Percentiles rank a stretch among this genome's conserved stretches.
These are phyloP conservation scores for Aspergillus ruber DNA, from an alignment of 2,329 filamentous ascomycete genomes.

Conservation along the genomic window DNA sequence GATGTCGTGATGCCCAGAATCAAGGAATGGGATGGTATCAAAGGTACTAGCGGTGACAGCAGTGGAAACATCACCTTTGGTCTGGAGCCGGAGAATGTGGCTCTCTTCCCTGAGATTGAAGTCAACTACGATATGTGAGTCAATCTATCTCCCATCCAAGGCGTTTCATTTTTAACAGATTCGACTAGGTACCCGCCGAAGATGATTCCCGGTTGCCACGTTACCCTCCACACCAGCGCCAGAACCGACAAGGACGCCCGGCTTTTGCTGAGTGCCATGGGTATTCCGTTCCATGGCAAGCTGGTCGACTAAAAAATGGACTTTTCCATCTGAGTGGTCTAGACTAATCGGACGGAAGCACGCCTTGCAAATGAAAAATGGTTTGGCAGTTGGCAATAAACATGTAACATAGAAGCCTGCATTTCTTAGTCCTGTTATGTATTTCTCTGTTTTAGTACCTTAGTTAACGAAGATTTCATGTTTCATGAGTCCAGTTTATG, in stretches of 20 bases:
- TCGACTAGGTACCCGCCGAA: slow-evolving; percentile 52
- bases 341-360: too few relatives aligned
- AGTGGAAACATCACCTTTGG: slow-evolving; percentile 84
- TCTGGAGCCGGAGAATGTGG: slow-evolving; percentile 66
- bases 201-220: slow-evolving; percentile 79
- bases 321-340: not conserved
- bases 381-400: slow-evolving; percentile 2
- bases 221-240: slow-evolving; percentile 77
- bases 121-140: slow-evolving; percentile 86
- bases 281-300: slow-evolving; percentile 78
- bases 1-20: slow-evolving; percentile 89
- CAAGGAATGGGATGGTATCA: slow-evolving; percentile 89
- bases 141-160: not conserved
- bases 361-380: not conserved
- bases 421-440: slow-evolving; percentile 8
- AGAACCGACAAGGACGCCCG: slow-evolving; percentile 79
- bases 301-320: slow-evolving; percentile 43
- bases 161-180: slow-evolving; percentile 3
- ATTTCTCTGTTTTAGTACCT: slow-evolving; percentile 11
- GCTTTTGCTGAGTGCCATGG: slow-evolving; percentile 64
- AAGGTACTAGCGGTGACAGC: slow-evolving; percentile 71
- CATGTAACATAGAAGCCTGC: slow-evolving; percentile 10
- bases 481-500: too few relatives aligned
- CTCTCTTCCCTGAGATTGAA: slow-evolving; percentile 88
- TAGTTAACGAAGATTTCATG: not conserved